Conservation (phyloP, 2,329 filamentous ascomycete genomes). For the Knoxdaviesia proteae region DNA sequence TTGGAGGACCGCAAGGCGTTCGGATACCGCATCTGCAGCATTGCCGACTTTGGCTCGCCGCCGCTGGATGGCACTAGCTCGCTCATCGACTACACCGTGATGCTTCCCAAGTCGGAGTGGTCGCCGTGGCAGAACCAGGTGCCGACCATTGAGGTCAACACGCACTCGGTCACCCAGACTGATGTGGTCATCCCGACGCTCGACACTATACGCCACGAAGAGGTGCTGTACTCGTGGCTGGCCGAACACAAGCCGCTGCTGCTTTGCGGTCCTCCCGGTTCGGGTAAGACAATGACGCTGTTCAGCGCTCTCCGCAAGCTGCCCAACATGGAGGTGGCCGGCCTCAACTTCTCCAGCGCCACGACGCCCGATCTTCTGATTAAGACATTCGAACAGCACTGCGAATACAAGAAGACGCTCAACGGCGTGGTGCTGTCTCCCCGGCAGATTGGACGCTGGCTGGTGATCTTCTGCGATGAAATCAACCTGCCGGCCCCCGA, state of each 20-base stretch:
- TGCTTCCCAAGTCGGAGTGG: conserved; percentile 75
- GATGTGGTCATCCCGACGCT: conserved; percentile 96
- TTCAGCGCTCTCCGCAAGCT: conserved; percentile 94
- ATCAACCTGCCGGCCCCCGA: conserved; percentile 97
- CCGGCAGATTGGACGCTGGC: conserved; percentile 89
- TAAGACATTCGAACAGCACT: conserved; percentile 99
- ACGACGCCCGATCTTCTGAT: conserved; percentile 94
- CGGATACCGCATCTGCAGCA: conserved; percentile 61
- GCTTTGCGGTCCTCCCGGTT: conserved; percentile 91
- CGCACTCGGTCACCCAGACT: conserved; percentile 91
- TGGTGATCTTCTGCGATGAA: conserved; percentile 97
- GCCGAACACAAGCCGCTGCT: conserved; percentile 95
- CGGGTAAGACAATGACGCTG: conserved; percentile 98
- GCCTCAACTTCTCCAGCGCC: conserved; percentile 96
- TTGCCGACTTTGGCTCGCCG: conserved; percentile 74
- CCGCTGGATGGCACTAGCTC: conserved; percentile 58
- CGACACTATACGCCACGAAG: conserved; percentile 92
- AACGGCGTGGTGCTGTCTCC: conserved; percentile 92
- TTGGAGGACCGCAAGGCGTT: conserved; percentile 72
- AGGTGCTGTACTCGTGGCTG: conserved; percentile 98
- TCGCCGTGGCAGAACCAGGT: conserved; percentile 86
- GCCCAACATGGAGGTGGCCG: conserved; percentile 96
- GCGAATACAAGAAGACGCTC: conserved; percentile 96
- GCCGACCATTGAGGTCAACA: conserved; percentile 88
- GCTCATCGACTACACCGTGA: conserved; percentile 89